Percentiles rank a stretch among this genome's conserved stretches.
These are phyloP conservation scores for Ceratocystiopsis brevicomis DNA, from an alignment of 2,329 filamentous ascomycete species.

Conservation along the genomic window DNA sequence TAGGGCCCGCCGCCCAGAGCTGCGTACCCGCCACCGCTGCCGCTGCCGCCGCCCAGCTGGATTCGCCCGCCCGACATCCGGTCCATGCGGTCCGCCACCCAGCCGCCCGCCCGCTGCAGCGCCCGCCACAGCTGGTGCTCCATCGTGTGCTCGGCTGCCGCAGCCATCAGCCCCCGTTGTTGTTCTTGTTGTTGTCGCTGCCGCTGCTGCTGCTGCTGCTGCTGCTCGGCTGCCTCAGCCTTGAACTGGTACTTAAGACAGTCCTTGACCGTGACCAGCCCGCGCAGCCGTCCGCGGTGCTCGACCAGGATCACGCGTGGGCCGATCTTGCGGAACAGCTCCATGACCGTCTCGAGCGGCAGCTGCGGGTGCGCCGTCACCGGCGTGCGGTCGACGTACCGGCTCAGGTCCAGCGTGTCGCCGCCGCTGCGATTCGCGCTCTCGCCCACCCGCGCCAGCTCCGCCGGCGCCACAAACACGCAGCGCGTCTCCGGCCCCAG, in stretches of 20 bases:
- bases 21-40: slow-evolving; percentile 5
- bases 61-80: slow-evolving; percentile 37
- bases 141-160: slow-evolving; percentile 33
- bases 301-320: slow-evolving; percentile 80
- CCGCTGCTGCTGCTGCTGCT: slow-evolving; percentile 30
- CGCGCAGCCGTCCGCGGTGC: slow-evolving; percentile 63
- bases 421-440: slow-evolving; percentile 17
- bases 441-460: too few relatives aligned
- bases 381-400: slow-evolving; percentile 77
- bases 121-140: slow-evolving; percentile 47
- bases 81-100: slow-evolving; percentile 38
- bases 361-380: slow-evolving; percentile 81
- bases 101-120: slow-evolving; percentile 32
- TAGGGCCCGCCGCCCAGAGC: too few relatives aligned
- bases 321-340: slow-evolving; percentile 94
- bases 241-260: slow-evolving; percentile 96
- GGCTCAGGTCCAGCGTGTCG: slow-evolving; percentile 53
- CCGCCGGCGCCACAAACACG: slow-evolving; percentile 40
- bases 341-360: slow-evolving; percentile 92
- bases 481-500: slow-evolving; percentile 53
- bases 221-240: slow-evolving; percentile 66
- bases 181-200: too few relatives aligned
- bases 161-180: slow-evolving; percentile 27
- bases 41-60: slow-evolving; percentile 24
- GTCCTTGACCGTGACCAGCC: slow-evolving; percentile 89